Evolutionary conservation across 2,329 filamentous ascomycete genomes (phyloP).

Genomic region (Aspergillus tanneri): DNA sequence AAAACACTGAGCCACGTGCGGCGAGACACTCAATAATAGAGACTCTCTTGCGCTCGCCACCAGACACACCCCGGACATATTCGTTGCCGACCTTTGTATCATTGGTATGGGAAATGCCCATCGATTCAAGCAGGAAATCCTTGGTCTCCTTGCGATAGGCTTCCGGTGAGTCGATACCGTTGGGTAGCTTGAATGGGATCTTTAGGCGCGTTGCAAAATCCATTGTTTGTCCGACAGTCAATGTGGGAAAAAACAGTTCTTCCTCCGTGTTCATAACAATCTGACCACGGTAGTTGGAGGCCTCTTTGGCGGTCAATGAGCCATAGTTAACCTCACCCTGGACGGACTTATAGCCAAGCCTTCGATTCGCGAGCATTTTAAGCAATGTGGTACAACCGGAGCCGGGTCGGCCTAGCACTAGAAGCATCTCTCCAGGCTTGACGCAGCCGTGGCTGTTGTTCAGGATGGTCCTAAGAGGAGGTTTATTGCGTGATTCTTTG

Average conservation of each 20-base stretch:
- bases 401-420: conserved; percentile 68
- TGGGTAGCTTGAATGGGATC: conserved; percentile 51
- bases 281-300: conserved; percentile 54
- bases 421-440: conserved; percentile 69
- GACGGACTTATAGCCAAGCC: conserved; percentile 53
- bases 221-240: conserved; percentile 54
- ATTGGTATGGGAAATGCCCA: conserved; percentile 59
- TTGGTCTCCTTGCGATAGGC: conserved; percentile 50
- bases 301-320: conserved; percentile 43
- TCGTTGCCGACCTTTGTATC: conserved; percentile 69
- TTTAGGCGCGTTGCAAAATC: conserved; percentile 60
- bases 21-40: conserved; percentile 66
- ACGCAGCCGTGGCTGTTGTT: conserved; percentile 67
- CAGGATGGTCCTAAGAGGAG: conserved; percentile 63
- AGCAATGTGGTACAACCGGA: conserved; percentile 70
- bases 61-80: conserved; percentile 64
- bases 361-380: conserved; percentile 66
- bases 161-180: conserved; percentile 44
- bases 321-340: conserved; percentile 61
- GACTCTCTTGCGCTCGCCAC: conserved; percentile 68
- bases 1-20: conserved; percentile 58
- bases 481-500: conserved; percentile 55
- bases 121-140: conserved; percentile 58
- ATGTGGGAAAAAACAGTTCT: conserved; percentile 52
- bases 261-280: conserved; percentile 59